These are phyloP conservation scores for Ceratorhiza oryzae-sativae DNA, from an alignment of 1,284 basidiomycete species.

Conservation along the genomic window DNA sequence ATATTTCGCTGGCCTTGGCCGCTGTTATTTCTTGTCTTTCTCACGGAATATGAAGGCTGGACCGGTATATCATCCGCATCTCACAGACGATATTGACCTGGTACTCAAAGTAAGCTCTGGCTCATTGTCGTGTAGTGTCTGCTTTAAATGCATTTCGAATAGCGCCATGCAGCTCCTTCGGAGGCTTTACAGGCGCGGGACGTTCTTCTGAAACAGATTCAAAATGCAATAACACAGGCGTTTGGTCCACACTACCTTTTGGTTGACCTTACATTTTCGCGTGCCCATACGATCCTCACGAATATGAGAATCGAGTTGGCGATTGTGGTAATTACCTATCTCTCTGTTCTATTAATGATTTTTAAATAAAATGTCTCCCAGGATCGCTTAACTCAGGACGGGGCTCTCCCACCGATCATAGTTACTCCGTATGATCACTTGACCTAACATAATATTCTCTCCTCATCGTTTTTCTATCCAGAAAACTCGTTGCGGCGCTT, in stretches of 20 bases:
- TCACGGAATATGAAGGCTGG: conserved; percentile 34
- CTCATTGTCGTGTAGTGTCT: not conserved
- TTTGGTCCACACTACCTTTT: conserved; percentile 19
- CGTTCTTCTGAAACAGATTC: conserved; percentile 28
- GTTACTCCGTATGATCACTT: conserved; percentile 17
- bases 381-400: conserved; percentile 28
- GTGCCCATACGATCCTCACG: conserved; percentile 8
- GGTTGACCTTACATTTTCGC: conserved; percentile 30
- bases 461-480: not conserved
- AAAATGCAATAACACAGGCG: conserved; percentile 25
- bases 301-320: conserved; percentile 36
- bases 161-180: conserved; percentile 36
- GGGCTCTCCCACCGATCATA: conserved; percentile 35
- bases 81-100: conserved; percentile 29
- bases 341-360: too few species aligned
- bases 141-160: not conserved
- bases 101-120: conserved; percentile 17
- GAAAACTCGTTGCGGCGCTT: conserved; percentile 25
- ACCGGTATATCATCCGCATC: conserved; percentile 35
- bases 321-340: conserved; percentile 3
- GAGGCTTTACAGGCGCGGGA: conserved; percentile 29
- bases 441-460: not conserved
- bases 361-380: not conserved
- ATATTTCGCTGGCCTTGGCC: not conserved
- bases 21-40: not conserved